Conservation (phyloP, 495 filamentous ascomycete genomes). For the Penicillium waksmanii region DNA sequence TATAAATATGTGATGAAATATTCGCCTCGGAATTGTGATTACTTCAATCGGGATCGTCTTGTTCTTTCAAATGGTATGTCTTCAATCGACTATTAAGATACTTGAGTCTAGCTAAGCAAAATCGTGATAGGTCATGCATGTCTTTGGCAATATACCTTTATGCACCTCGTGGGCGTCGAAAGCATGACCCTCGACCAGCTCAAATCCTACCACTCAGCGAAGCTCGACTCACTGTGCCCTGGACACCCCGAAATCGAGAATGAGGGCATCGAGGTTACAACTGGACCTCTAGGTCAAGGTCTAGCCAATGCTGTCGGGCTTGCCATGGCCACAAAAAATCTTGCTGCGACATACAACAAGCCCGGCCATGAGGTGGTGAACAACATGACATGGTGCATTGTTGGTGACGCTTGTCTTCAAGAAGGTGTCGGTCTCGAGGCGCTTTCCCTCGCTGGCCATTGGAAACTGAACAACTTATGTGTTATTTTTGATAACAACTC, state of each 20-base stretch:
- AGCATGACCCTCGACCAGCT: constrained; percentile 60
- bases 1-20: constrained; percentile 89
- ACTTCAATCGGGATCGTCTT: constrained; percentile 86
- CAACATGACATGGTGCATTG: constrained; percentile 57
- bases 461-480: constrained; percentile 55
- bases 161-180: constrained; percentile 58
- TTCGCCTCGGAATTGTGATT: constrained; percentile 87
- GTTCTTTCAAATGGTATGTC: constrained; percentile 63
- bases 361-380: constrained; percentile 50
- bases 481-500: constrained; percentile 64
- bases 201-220: constrained; percentile 55
- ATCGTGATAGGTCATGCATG: constrained; percentile 51
- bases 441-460: constrained; percentile 57
- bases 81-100: not conserved
- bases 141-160: constrained; percentile 57
- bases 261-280: not conserved
- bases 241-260: constrained; percentile 1
- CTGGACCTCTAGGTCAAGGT: constrained; percentile 58
- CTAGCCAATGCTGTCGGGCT: constrained; percentile 61
- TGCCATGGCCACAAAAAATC: constrained; percentile 59
- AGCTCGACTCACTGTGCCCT: constrained; percentile 44
- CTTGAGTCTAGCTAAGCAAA: not conserved
- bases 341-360: constrained; percentile 57
- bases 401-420: constrained; percentile 61
- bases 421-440: constrained; percentile 62